Evolutionary conservation across 495 filamentous ascomycete species (phyloP).

Genomic region (Niebla homalea): DNA sequence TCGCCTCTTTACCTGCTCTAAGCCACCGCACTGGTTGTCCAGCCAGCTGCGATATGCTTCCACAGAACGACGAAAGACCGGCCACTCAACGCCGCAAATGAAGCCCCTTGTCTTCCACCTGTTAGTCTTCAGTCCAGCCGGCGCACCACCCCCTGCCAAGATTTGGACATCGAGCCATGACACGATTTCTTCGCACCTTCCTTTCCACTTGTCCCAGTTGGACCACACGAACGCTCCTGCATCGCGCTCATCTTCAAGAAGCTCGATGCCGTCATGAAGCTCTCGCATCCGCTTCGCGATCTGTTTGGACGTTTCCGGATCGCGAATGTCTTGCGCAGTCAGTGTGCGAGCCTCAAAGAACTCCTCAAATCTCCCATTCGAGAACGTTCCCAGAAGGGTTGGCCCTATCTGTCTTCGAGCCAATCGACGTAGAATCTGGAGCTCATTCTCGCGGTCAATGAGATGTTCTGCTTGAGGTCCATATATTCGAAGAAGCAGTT

Average conservation of each 20-base stretch:
- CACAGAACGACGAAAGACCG: constrained; percentile 58
- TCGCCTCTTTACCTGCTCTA: constrained; percentile 49
- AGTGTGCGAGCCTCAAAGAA: constrained; percentile 74
- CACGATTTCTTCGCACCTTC: constrained; percentile 63
- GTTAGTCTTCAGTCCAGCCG: constrained; percentile 25
- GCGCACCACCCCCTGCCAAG: constrained; percentile 28
- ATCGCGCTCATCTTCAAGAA: constrained; percentile 62
- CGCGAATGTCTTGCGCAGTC: constrained; percentile 60
- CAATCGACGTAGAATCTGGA: constrained; percentile 74
- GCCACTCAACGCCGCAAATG: constrained; percentile 79
- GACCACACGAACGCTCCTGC: constrained; percentile 71
- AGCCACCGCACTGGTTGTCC: constrained; percentile 53
- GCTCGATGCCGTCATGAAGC: constrained; percentile 82
- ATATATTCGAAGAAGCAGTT: constrained; percentile 84
- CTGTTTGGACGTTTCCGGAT: constrained; percentile 71
- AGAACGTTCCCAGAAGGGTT: constrained; percentile 82
- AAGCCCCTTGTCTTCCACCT: constrained; percentile 56
- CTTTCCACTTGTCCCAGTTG: constrained; percentile 94
- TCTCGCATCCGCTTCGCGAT: constrained; percentile 99
- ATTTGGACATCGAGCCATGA: constrained; percentile 63
- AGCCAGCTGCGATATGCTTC: constrained; percentile 69
- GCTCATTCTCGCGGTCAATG: constrained; percentile 83
- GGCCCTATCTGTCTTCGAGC: constrained; percentile 88
- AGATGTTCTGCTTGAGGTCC: constrained; percentile 91
- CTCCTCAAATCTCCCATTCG: constrained; percentile 93